Evolutionary conservation across 345 rosid species (phyloP), one percentile per base, ranked within the genome.

Genomic region (Citrus hindsii): DNA sequence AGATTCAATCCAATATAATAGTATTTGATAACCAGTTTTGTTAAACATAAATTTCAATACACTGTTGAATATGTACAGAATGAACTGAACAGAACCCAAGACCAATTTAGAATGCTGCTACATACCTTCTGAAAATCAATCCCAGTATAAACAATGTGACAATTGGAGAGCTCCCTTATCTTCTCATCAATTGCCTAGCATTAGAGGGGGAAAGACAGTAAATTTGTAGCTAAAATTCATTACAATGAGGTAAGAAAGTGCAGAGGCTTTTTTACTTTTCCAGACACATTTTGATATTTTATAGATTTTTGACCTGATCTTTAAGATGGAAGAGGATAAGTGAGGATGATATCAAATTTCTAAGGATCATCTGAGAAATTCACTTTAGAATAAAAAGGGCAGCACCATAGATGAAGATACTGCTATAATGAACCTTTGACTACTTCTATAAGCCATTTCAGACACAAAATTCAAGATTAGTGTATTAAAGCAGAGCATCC

Each of bases 181-280:
- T 92, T 93, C 85, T 94, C 98, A 87, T 92, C 96, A 76, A 97
- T 93, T 72, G 97, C 99, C 99, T 97, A 86, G 27, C 65, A 81
- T 73, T 74, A 40, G 4, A 3, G 14, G 5, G 1, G 18, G 51
- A 37, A 37, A 0, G 48, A 3, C 10, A 10, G 48, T 42, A 10
- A 42, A 42, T 42, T 76, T 56, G 59, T 22, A 25, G 55, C 61
- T 56, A 25, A 60, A 4, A 66, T 76, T 56, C 61, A 71, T 64
- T 24, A 35, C 51, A 32, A 65, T 22, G 37, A 30, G 25, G 21
- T 8, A 12, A 42, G 24, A 9, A 68, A 7, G 13, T 21, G 56
- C 7, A 4, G 9, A 28, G 40, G 40, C 40, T 37, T 37, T 35
- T 37, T 37, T 37, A 7, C 40, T 37, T 37, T 69, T n/a, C 30